Conservation (phyloP, 2,329 filamentous ascomycete species). For the Phyllosticta capitalensis region DNA sequence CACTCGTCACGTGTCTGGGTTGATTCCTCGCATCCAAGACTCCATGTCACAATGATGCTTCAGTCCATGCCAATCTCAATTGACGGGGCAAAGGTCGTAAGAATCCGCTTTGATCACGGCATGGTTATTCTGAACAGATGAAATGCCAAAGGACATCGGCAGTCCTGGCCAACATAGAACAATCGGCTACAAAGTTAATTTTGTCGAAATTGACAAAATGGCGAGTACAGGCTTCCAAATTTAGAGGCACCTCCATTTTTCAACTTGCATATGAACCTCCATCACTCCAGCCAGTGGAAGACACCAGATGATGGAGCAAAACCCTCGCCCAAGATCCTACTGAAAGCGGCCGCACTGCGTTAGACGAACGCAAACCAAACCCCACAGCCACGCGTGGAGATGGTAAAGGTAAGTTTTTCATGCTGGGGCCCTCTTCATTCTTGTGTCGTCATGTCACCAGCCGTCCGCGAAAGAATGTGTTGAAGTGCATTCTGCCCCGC, state of each 20-base stretch:
- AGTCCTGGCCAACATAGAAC: too few species aligned
- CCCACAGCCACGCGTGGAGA: not conserved
- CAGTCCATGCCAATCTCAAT: too few species aligned
- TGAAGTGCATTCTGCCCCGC: not conserved
- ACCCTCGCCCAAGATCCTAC: not conserved
- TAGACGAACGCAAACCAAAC: not conserved
- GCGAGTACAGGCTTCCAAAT: not conserved
- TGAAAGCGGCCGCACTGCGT: not conserved
- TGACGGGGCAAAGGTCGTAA: too few species aligned
- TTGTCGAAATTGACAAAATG: too few species aligned
- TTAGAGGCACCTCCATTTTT: not conserved
- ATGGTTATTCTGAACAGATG: too few species aligned
- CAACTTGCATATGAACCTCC: not conserved
- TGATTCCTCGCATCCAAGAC: too few species aligned
- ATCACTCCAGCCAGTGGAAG: not conserved
- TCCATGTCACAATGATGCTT: too few species aligned
- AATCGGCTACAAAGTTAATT: too few species aligned
- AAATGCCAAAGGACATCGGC: too few species aligned
- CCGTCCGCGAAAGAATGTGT: not conserved
- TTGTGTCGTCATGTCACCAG: not conserved
- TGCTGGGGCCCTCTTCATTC: not conserved
- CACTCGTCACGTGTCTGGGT: too few species aligned
- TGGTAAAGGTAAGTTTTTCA: not conserved
- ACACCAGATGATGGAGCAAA: not conserved
- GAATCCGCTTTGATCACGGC: too few species aligned